Evolutionary conservation across 495 filamentous ascomycete genomes (phyloP).

Genomic region (Monascus purpureus): DNA sequence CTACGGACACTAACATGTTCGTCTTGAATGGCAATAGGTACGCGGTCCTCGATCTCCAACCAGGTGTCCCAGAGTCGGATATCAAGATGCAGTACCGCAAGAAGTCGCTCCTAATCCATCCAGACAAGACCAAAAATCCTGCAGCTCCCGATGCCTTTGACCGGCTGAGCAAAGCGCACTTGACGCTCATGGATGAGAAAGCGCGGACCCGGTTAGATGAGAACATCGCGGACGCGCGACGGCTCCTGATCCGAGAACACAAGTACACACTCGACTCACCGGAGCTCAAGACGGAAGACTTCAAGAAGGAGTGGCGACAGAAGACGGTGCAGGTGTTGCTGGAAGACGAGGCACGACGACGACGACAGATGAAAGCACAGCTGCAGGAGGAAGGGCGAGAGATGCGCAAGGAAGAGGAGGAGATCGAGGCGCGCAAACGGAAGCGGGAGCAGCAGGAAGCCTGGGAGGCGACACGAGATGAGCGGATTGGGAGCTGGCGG

Average conservation of each 20-base stretch:
- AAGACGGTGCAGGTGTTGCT: slow-evolving; percentile 88
- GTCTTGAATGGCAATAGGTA: slow-evolving; percentile 38
- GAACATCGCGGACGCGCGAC: slow-evolving; percentile 88
- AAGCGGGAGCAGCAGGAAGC: slow-evolving; percentile 86
- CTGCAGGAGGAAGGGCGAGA: slow-evolving; percentile 94
- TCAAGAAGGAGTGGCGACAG: slow-evolving; percentile 71
- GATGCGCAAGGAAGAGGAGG: slow-evolving; percentile 76
- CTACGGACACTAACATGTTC: too few species aligned
- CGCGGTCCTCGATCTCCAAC: slow-evolving; percentile 89
- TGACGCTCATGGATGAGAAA: slow-evolving; percentile 86
- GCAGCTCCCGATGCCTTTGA: slow-evolving; percentile 92
- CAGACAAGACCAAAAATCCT: slow-evolving; percentile 91
- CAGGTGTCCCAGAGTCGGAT: slow-evolving; percentile 87
- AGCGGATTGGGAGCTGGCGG: slow-evolving; percentile 88
- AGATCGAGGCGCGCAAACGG: slow-evolving; percentile 71
- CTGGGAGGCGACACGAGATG: slow-evolving; percentile 87
- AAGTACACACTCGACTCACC: slow-evolving; percentile 83
- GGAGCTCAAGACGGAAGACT: slow-evolving; percentile 65
- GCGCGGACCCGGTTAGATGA: slow-evolving; percentile 76
- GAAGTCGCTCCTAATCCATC: slow-evolving; percentile 96
- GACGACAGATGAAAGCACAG: slow-evolving; percentile 80
- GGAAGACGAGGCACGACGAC: slow-evolving; percentile 75
- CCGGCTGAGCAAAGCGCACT: slow-evolving; percentile 87
- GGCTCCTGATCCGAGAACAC: slow-evolving; percentile 81
- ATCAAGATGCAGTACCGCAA: slow-evolving; percentile 90